Base-by-base conservation (phyloP, 2,329 filamentous ascomycete species). In the Fusarium annulatum region DNA sequence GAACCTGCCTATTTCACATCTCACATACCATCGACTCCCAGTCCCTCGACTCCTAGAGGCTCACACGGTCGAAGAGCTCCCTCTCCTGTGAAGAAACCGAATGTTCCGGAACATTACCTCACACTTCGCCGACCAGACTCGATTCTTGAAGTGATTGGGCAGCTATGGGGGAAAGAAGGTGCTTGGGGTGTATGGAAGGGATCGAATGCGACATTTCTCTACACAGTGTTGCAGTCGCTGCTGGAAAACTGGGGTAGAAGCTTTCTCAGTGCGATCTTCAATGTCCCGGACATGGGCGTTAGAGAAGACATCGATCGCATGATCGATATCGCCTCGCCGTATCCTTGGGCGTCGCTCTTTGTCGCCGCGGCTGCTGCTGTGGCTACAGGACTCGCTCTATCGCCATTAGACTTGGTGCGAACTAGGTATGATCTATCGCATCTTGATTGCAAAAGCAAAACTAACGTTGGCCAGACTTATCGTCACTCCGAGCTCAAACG, bases 131-230 rank as follows among this genome's bases (percentile, higher is more conserved):
- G 91, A 67, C 87, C 93, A 16, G 93, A 96, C 79, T 96, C 95
- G 2, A 87, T 98, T 64, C 89, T 95, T 76, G 94, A 97, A 74
- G 94, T 96, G 6, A 89, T 99, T 68, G 91, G 92, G 11, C 93
- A 97, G 80, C 85, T 98, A 26, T 98, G 96, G 94, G 88, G 92
- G 53, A 96, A 93, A 76, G 96, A 97, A 80, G 94, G 95, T 41
- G 92, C 92, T 1, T 95, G 95, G 88, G 96, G 96, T 9, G 91
- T 98, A 9, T 99, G 96, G 95, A 98, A 98, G 81, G 91, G 92
- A 14, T 94, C 95, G 42, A 98, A 98, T 80, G 91, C 93, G 19
- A 97, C 95, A 3, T 99, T 98, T 79, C 87, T 98, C 56, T 97
- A 98, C 83, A 93, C 92, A 1, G 90, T 98, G 52, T 87, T 98